Conservation (phyloP, 129 eudicot genomes). For the Flaveria brownii region DNA sequence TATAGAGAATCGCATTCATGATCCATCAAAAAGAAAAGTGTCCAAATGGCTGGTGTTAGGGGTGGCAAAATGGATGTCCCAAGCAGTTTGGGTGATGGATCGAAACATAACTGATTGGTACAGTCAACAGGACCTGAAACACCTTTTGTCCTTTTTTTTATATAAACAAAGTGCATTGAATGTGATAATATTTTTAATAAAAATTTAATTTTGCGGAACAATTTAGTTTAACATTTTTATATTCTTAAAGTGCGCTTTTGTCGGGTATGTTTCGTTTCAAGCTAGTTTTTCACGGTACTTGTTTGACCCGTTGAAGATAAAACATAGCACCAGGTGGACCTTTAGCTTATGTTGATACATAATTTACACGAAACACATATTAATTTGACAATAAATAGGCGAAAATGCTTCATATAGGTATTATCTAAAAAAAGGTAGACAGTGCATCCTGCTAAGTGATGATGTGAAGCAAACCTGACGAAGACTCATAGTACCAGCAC, state of each 20-base stretch:
- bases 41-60: background rate
- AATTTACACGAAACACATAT: background rate
- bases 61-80: background rate
- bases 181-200: background rate
- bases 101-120: background rate
- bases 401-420: background rate
- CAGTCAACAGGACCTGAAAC: background rate
- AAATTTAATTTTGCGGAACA: background rate
- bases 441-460: background rate
- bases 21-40: background rate
- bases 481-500: conserved; percentile 80
- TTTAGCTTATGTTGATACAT: background rate
- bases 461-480: conserved; percentile 62
- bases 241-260: background rate
- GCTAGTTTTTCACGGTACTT: background rate
- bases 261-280: background rate
- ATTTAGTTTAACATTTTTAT: background rate
- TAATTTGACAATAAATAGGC: background rate
- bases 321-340: background rate
- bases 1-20: background rate
- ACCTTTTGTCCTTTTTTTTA: background rate
- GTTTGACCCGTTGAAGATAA: background rate
- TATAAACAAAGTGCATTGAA: background rate
- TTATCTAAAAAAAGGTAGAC: background rate
- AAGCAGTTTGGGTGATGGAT: background rate